Evolutionary conservation across 345 rosid species (phyloP).

Genomic region (Sapria himalayana): DNA sequence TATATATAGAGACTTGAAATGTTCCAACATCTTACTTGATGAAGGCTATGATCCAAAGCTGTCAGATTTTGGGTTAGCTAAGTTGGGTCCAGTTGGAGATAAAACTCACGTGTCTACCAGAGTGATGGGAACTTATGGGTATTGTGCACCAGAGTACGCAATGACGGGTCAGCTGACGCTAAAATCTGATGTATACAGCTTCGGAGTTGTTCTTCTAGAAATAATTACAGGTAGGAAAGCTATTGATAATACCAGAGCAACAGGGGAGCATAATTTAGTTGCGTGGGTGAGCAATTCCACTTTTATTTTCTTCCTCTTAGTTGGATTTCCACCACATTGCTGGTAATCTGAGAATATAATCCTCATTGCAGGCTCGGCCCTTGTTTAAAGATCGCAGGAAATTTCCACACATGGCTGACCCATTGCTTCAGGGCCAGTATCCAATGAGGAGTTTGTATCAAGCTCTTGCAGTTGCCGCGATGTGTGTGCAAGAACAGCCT

Average conservation of each 20-base stretch:
- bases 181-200: constrained; percentile 79
- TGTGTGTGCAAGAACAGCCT: constrained; percentile 88
- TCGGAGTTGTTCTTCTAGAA: constrained; percentile 78
- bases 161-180: constrained; percentile 81
- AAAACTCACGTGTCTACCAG: constrained; percentile 79
- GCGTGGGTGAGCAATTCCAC: constrained; percentile 48
- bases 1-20: constrained; percentile 65
- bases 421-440: constrained; percentile 58
- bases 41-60: constrained; percentile 64
- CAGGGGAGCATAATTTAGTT: constrained; percentile 63
- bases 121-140: constrained; percentile 90
- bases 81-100: constrained; percentile 80
- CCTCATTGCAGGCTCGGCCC: constrained; percentile 52
- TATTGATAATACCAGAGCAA: constrained; percentile 40
- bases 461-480: constrained; percentile 84
- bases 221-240: constrained; percentile 79
- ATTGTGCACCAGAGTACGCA: constrained; percentile 85
- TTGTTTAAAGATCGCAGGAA: constrained; percentile 58
- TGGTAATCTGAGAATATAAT: background rate
- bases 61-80: constrained; percentile 85
- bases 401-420: constrained; percentile 74
- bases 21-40: constrained; percentile 65
- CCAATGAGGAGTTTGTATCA: constrained; percentile 70
- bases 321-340: too few relatives aligned
- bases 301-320: background rate